Evolutionary conservation across 352 stramenopile species (phyloP), one percentile per base, ranked within the genome.

Genomic region (Globisporangium irregulare): DNA sequence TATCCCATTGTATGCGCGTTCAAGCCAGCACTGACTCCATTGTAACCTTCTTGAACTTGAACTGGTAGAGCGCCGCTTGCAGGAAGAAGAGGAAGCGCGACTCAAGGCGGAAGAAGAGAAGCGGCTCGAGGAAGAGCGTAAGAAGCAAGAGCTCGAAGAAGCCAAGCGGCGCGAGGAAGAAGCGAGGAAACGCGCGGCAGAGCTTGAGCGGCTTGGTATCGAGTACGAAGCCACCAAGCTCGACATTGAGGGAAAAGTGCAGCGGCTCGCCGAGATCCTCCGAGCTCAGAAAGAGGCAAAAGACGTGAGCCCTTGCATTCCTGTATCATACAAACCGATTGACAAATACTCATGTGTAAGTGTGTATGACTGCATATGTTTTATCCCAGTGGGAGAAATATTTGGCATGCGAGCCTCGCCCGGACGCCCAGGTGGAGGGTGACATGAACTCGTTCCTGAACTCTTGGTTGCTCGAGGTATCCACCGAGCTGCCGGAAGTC

Each of bases 371-470:
- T 22, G 6, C 58, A 18, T n/a, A n/a, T 64, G 54, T 57, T 43
- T 14, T 43, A 15, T 14, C 6, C 3, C 63, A 87, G 75, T 94
- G 84, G 84, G 75, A 90, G 55, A 91, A 88, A 51, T 93, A 92
- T 43, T 53, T 94, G 18, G 79, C 83, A 46, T 94, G 84, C 15
- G 83, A 94, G 29, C 74, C 80, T 14, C 84, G 82, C 15, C 85
- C 82, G 0, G 84, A 93, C 41, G 83, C 85, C 3, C 77, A 86
- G 48, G 72, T 88, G 3, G 84, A 94, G 61, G 80, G 80, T 59
- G 85, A 94, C 62, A 88, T 94, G 80, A 92, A 93, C 64, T 89
- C 83, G 54, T 93, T 92, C 67, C 57, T 94, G 18, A 91, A 93
- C 69, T 87, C 83, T 38, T 94, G 82, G 83, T 74, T 85, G 48